Percentiles rank a stretch among this genome's conserved stretches.
phyloP scores from a whole-genome alignment of 2,329 filamentous ascomycete genomes.

The Colletotrichum melonis region DNA sequence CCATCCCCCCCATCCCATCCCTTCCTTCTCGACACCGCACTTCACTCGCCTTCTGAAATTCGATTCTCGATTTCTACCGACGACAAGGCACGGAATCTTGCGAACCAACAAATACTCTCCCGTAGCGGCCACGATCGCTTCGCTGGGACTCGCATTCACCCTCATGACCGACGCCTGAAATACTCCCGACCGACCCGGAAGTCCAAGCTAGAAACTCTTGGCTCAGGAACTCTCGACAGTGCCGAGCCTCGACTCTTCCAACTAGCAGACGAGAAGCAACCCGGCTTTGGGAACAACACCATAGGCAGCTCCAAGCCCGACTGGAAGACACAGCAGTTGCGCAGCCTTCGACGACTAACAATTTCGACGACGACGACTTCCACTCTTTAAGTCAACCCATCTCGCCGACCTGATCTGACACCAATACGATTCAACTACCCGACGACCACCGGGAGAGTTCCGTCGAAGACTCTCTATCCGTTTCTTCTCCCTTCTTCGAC shows the following conservation, averaged over 20 bases:
- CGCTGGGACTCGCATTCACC: neutral
- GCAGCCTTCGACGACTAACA: slow-evolving; percentile 5
- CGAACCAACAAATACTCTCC: neutral
- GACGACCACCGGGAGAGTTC: slow-evolving; percentile 14
- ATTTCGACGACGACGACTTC: slow-evolving; percentile 27
- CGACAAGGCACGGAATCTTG: slow-evolving; percentile 14
- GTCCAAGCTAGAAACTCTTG: neutral
- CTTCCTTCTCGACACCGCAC: slow-evolving; percentile 30
- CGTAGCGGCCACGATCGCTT: slow-evolving; percentile 17
- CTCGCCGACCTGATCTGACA: slow-evolving; percentile 5
- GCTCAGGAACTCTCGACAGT: slow-evolving; percentile 17
- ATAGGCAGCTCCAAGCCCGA: neutral
- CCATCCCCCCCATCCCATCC: slow-evolving; percentile 34
- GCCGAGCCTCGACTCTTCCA: slow-evolving; percentile 15
- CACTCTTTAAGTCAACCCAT: slow-evolving; percentile 4
- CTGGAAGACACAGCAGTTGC: neutral
- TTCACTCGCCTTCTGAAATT: slow-evolving; percentile 24
- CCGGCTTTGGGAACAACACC: neutral
- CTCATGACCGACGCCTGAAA: neutral
- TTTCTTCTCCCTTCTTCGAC: slow-evolving; percentile 22
- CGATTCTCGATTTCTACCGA: slow-evolving; percentile 32
- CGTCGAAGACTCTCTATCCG: slow-evolving; percentile 23
- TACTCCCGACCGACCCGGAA: slow-evolving; percentile 7
- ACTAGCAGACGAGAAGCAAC: neutral
- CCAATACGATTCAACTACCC: slow-evolving; percentile 1